phyloP scores from a whole-genome alignment of 2,329 filamentous ascomycete species.

The Nannizzia gypsea region DNA sequence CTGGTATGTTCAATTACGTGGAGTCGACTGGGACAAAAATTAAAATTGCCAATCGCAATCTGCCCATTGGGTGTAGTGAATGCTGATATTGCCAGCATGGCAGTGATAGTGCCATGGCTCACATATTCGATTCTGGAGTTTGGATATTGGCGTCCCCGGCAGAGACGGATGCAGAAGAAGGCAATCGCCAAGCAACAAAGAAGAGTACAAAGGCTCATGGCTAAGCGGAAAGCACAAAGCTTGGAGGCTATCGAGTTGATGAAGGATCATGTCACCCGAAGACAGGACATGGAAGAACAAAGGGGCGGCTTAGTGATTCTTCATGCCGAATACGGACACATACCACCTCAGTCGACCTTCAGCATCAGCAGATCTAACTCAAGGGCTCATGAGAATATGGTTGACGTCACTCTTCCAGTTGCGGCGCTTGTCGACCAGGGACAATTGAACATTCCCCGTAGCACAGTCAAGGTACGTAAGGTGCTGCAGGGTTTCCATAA shows the following conservation, averaged over 20 bases:
- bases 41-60: conserved; percentile 30
- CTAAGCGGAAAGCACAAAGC: conserved; percentile 28
- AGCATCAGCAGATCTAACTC: conserved; percentile 12
- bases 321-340: conserved; percentile 32
- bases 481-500: neutral
- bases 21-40: conserved; percentile 30
- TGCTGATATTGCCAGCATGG: conserved; percentile 25
- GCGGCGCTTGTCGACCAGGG: conserved; percentile 33
- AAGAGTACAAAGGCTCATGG: conserved; percentile 26
- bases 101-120: conserved; percentile 29
- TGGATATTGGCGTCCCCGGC: conserved; percentile 29
- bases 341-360: conserved; percentile 19
- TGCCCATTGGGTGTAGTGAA: conserved; percentile 26
- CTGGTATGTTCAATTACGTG: conserved; percentile 30
- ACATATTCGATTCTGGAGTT: conserved; percentile 33
- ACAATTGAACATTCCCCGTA: conserved; percentile 29
- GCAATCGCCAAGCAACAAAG: conserved; percentile 27
- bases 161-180: conserved; percentile 26
- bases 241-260: conserved; percentile 31
- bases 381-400: conserved; percentile 6
- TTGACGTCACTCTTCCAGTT: conserved; percentile 35
- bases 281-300: conserved; percentile 26
- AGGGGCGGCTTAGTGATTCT: conserved; percentile 30
- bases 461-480: conserved; percentile 25
- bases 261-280: conserved; percentile 28